These are phyloP conservation scores for Aspergillaceae sp. DNA, from an alignment of 2,329 filamentous ascomycete species.

Conservation along the genomic window DNA sequence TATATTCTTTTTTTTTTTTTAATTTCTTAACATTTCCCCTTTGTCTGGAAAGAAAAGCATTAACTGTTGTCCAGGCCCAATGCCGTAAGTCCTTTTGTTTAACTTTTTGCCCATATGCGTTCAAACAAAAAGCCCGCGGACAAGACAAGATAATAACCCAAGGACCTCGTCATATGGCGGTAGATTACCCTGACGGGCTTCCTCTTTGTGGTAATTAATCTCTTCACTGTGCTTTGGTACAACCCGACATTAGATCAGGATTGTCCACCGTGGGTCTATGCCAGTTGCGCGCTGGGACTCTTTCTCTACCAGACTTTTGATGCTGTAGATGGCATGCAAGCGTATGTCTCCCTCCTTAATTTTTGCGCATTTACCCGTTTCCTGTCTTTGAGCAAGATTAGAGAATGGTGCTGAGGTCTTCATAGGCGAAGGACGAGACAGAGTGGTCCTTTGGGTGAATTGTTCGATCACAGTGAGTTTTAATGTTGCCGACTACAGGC, in stretches of 20 bases:
- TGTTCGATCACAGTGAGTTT: constrained; percentile 78
- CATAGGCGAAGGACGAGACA: constrained; percentile 73
- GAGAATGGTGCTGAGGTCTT: constrained; percentile 6
- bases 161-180: constrained; percentile 2
- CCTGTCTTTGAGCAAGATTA: neutral
- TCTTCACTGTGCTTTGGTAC: constrained; percentile 90
- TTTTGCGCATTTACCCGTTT: neutral
- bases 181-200: constrained; percentile 86
- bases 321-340: constrained; percentile 88
- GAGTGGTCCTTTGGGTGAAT: constrained; percentile 85
- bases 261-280: constrained; percentile 92
- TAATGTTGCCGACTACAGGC: neutral
- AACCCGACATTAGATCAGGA: constrained; percentile 89
- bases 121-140: neutral
- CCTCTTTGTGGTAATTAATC: constrained; percentile 77
- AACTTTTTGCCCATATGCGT: neutral
- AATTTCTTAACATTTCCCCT: too few species aligned
- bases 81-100: constrained; percentile 31
- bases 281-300: constrained; percentile 76
- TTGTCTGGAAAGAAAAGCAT: too few species aligned
- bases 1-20: too few species aligned
- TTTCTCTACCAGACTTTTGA: constrained; percentile 99
- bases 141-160: constrained; percentile 7
- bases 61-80: constrained; percentile 34
- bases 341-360: constrained; percentile 47